Base-by-base conservation (phyloP, 2,329 filamentous ascomycete species). In the Trichoderma sp. region DNA sequence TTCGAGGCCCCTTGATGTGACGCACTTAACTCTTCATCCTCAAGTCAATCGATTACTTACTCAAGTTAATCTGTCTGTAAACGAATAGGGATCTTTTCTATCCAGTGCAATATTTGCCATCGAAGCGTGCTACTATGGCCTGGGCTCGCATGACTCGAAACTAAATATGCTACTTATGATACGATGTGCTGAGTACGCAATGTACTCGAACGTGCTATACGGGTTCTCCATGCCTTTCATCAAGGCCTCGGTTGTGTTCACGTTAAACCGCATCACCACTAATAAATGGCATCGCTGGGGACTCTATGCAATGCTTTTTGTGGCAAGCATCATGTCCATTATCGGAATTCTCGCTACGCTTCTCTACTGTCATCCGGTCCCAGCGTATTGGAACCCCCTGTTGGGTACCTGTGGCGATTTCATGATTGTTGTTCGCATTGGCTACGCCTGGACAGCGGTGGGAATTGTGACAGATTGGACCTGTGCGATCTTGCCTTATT, bases 381-480 rank as follows among this genome's bases (percentile, higher is more conserved):
- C 58, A 61, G 58, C 58, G 13, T 61, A 36, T 36, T 61, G 58
- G 58, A 61, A 61, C 2, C 30, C 58, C 12, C 32, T 61, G 9
- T 23, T 61, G n/a, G 58, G 58, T 5, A 61, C n/a, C n/a, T 61
- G 58, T 61, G 32, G 58, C 58, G 58, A 61, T 36, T 61, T 61
- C 58, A 61, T 61, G 32, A n/a, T 61, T 3, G 58, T 61, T 23
- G 32, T 61, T 15, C 58, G 32, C 17, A 61, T 61, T 6, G 58
- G 58, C 13, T 61, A 61, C n/a, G 58, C 58, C 13, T 61, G 58
- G 58, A 61, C 58, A 12, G 58, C 58, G 1, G 32, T 61, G n/a
- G 58, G 58, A 17, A 61, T 61, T 23, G 58, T 61, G 6, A 61
- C 58, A 17, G 58, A 61, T 3, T 61, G 32, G 58, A 61, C 58